These are phyloP conservation scores for Comarum palustre DNA, from an alignment of 306 rosid species.

Conservation along the genomic window DNA sequence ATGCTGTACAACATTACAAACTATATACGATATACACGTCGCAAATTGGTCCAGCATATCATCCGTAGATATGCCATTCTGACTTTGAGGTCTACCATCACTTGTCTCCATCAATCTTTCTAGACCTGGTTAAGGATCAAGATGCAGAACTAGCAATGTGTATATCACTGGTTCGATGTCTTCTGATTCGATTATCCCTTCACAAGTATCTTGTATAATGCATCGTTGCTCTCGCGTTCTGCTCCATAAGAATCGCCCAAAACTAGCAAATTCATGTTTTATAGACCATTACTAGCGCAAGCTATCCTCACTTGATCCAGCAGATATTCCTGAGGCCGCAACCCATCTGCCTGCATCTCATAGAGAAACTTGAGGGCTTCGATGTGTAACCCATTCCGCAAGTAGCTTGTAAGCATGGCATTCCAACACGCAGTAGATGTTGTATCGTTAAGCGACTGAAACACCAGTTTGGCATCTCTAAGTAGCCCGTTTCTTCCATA, in stretches of 20 bases:
- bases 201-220: not conserved
- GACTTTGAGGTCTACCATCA: not conserved
- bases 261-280: not conserved
- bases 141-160: not conserved
- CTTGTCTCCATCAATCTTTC: not conserved
- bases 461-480: not conserved
- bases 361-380: not conserved
- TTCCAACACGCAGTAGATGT: not conserved
- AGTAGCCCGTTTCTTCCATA: not conserved
- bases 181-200: not conserved
- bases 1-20: not conserved
- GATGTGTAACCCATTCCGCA: not conserved
- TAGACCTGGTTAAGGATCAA: not conserved
- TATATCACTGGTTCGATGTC: not conserved
- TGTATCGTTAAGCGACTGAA: not conserved
- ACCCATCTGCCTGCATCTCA: slow-evolving; percentile 3
- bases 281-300: not conserved
- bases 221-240: not conserved
- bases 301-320: slow-evolving; percentile 10
- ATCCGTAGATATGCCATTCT: not conserved
- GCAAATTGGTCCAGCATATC: not conserved
- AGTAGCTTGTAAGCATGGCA: slow-evolving; percentile 2
- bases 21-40: not conserved
- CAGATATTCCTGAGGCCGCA: not conserved
- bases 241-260: not conserved